Base-by-base conservation (phyloP, 805 yeast species). In the Cephaloascus fragrans region DNA sequence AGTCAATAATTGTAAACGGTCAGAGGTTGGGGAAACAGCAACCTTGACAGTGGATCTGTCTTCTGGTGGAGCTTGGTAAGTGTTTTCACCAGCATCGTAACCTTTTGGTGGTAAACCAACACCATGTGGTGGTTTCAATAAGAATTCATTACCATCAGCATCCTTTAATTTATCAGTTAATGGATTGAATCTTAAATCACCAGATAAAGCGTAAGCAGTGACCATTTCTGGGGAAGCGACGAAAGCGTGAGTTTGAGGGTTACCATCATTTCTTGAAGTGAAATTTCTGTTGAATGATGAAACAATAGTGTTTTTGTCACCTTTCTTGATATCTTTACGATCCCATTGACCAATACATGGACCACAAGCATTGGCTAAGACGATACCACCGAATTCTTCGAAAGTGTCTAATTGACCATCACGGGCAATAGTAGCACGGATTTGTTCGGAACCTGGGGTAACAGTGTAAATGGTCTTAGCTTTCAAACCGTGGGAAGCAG, bases 331-430 rank as follows among this genome's bases (percentile, higher is more conserved):
- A 62, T 85, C 89, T 56, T 74, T 83, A 69, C 97, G 83, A 64
- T 89, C 96, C 97, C 97, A 90, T 74, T 90, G 97, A 57, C 97
- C 97, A 59, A 89, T 89, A 77, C 97, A 89, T 59, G 97, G 97
- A 57, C 97, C 97, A 75, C 97, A 90, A 43, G 97, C 97, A 61
- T 90, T 90, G 45, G 97, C 97, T 59, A 90, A 72, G 40, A 90
- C 97, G 44, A 82, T 75, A 61, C 95, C 97, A 52, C 97, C 97
- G 54, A 83, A 84, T 56, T 86, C 87, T 58, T 81, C 79, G 66
- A 90, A 88, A 50, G 93, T 83, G 51, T 82, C 71, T 51, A 90
- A 77, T 63, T 84, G 82, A 46, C 97, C 97, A 63, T 90, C 97
- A 65, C 96, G 83, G 61, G 83, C 96, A 62, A 90, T 90, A 48